Conservation (phyloP, 1,284 basidiomycete species). For the Pholiota adiposa region DNA sequence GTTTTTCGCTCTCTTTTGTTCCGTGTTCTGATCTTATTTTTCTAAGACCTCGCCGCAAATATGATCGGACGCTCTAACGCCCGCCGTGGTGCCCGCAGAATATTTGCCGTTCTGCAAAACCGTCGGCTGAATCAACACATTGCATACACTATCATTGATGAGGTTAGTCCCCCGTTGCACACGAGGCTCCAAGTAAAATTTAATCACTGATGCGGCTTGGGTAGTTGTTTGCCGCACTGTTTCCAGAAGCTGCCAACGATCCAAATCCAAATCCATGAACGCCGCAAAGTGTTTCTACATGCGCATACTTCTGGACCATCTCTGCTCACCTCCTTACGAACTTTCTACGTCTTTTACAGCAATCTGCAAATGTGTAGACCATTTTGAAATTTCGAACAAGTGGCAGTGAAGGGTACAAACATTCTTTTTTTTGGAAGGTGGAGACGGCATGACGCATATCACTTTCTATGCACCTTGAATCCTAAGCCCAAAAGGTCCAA, state of each 20-base stretch:
- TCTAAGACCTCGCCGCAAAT: slow-evolving; percentile 87
- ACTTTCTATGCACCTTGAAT: too few relatives aligned
- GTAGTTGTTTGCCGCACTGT: slow-evolving; percentile 65
- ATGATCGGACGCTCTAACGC: slow-evolving; percentile 97
- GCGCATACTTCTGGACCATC: too few relatives aligned
- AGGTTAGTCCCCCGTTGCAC: slow-evolving; percentile 51
- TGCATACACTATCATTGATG: slow-evolving; percentile 84
- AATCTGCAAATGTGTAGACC: too few relatives aligned
- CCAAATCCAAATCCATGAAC: slow-evolving; percentile 12
- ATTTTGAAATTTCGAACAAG: too few relatives aligned
- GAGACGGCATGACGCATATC: too few relatives aligned
- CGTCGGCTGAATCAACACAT: slow-evolving; percentile 92
- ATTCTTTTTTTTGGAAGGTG: too few relatives aligned
- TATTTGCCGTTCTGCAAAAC: slow-evolving; percentile 94
- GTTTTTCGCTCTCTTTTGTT: slow-evolving; percentile 6
- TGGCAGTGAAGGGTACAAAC: too few relatives aligned
- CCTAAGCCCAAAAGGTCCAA: too few relatives aligned
- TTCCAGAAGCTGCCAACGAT: slow-evolving; percentile 48
- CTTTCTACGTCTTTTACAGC: too few relatives aligned
- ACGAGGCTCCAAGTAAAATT: background rate
- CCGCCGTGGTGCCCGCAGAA: slow-evolving; percentile 84
- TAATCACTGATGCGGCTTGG: background rate
- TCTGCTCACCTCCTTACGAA: too few relatives aligned
- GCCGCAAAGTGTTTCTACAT: background rate
- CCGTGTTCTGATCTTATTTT: slow-evolving; percentile 2